Conservation (phyloP, 305 asterid genomes). For the Fraxinus nigra region DNA sequence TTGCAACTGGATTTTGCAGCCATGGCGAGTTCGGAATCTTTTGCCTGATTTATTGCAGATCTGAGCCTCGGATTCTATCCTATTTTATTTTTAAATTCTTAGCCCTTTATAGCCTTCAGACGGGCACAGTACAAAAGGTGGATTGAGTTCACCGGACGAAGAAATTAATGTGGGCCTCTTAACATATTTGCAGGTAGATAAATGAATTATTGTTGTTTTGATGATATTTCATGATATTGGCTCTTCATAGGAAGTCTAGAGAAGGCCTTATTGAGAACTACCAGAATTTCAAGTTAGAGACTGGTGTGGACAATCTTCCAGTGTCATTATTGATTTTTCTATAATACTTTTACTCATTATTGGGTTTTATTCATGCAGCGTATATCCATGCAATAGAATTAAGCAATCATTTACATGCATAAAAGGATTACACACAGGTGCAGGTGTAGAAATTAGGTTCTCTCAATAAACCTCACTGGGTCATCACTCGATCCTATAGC, state of each 20-base stretch:
- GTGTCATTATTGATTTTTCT: neutral
- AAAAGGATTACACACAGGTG: no score
- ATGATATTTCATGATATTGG: neutral
- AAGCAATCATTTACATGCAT: no score
- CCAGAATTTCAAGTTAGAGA: neutral
- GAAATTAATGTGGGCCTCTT: neutral
- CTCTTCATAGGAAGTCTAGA: neutral
- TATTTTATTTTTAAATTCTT: neutral
- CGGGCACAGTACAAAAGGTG: neutral
- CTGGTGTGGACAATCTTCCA: neutral
- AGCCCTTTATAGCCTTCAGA: neutral
- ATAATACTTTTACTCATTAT: no score
- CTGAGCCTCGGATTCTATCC: constrained; percentile 18
- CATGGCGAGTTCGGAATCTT: constrained; percentile 16
- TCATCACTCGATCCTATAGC: no score
- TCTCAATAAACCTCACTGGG: no score
- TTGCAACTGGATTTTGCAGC: constrained; percentile 19
- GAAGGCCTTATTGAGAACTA: neutral
- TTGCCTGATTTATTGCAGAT: constrained; percentile 5
- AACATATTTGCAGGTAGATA: neutral
- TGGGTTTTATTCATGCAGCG: no score
- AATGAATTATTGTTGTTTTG: no score
- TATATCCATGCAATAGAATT: no score
- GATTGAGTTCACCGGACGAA: neutral
- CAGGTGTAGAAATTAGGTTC: no score